Evolutionary conservation across 139 green algal species (phyloP).

Genomic region (Trebouxia sp.): DNA sequence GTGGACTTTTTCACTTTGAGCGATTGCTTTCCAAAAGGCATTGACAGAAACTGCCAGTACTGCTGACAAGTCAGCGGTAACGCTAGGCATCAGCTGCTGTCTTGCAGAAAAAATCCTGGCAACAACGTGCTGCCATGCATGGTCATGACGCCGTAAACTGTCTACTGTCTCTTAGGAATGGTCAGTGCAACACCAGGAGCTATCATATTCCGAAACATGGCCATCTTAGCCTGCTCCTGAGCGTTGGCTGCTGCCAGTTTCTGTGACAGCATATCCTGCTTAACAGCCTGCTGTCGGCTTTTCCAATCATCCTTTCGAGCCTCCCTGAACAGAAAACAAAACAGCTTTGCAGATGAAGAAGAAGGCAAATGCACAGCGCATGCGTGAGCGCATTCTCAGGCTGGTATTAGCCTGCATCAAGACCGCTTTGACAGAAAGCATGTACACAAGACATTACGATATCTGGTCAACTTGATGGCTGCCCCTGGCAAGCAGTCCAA

Average conservation of each 20-base stretch:
- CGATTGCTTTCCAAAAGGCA: too few relatives aligned
- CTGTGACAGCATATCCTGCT: slow-evolving; percentile 5
- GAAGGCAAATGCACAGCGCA: not conserved
- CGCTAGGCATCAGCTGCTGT: too few relatives aligned
- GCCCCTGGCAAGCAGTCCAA: not conserved
- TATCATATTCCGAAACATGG: slow-evolving; percentile 33
- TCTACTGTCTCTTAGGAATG: not conserved
- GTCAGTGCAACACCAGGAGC: not conserved
- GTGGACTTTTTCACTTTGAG: too few relatives aligned
- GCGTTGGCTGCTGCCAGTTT: slow-evolving; percentile 16
- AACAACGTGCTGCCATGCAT: too few relatives aligned
- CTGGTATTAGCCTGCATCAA: not conserved
- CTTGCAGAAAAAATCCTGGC: too few relatives aligned
- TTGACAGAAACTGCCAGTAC: too few relatives aligned
- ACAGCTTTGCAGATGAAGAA: not conserved
- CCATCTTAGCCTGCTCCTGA: slow-evolving; percentile 52
- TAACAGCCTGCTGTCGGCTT: slow-evolving; percentile 23
- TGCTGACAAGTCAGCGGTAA: too few relatives aligned
- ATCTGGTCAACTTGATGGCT: not conserved
- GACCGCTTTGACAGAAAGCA: not conserved
- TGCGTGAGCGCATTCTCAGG: not conserved
- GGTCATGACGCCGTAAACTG: not conserved
- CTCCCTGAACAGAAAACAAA: slow-evolving; percentile 22
- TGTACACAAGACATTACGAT: not conserved
- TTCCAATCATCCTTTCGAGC: slow-evolving; percentile 9